These are phyloP conservation scores for Annona cherimola DNA, from an alignment of 164 flowering plant species.

Conservation along the genomic window DNA sequence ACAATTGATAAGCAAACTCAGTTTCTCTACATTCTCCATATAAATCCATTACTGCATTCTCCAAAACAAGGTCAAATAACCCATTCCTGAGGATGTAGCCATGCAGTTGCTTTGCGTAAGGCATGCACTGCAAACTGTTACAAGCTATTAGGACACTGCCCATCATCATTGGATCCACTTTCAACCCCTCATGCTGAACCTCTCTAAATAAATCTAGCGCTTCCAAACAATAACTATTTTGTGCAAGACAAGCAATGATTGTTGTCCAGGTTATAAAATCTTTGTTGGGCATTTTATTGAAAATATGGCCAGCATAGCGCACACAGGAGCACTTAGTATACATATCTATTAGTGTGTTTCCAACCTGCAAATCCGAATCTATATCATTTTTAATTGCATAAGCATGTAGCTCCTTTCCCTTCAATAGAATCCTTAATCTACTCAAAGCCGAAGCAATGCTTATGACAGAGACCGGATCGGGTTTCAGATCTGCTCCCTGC, in stretches of 20 bases:
- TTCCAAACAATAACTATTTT: conserved; percentile 32
- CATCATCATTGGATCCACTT: conserved; percentile 57
- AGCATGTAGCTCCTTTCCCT: conserved; percentile 75
- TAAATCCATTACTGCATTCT: conserved; percentile 49
- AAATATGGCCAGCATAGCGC: conserved; percentile 44
- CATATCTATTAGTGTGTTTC: conserved; percentile 78
- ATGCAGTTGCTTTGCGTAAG: conserved; percentile 54
- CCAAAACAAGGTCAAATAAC: conserved; percentile 44
- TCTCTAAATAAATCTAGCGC: conserved; percentile 50
- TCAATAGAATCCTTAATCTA: conserved; percentile 42
- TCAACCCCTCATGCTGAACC: conserved; percentile 35
- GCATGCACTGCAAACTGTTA: conserved; percentile 35
- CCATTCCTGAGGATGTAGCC: conserved; percentile 42
- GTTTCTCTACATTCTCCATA: conserved; percentile 60
- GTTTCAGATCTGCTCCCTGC: conserved; percentile 33
- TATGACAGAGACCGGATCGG: conserved; percentile 54
- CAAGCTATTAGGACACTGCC: conserved; percentile 67
- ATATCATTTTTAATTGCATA: conserved; percentile 56
- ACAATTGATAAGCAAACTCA: conserved; percentile 46
- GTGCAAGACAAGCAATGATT: conserved; percentile 57
- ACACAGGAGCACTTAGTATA: conserved; percentile 55
- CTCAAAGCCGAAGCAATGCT: conserved; percentile 52
- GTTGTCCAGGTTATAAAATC: conserved; percentile 79
- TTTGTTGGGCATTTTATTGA: conserved; percentile 39
- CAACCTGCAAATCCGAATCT: conserved; percentile 50